A percentile compares a stretch with the other conserved stretches of the same genome.
phyloP scores from a whole-genome alignment of 345 rosid genomes.

The Eucalyptus sp. region DNA sequence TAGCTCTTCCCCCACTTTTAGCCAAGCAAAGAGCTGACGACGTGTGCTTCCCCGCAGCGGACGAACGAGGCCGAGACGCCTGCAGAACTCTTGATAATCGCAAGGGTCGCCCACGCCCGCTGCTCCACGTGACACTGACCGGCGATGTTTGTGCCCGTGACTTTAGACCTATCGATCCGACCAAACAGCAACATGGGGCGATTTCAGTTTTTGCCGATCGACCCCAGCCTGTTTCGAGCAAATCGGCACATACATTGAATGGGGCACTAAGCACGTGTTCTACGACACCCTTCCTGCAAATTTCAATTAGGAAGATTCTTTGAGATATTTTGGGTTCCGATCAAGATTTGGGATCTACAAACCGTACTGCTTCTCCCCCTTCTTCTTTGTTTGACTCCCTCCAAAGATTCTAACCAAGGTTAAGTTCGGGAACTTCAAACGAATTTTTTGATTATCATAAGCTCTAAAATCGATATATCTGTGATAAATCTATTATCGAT shows the following conservation, averaged over 20 bases:
- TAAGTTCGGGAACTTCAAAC: fast-evolving
- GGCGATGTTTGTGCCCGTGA: background rate
- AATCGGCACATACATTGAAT: background rate
- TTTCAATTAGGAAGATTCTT: background rate
- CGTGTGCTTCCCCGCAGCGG: background rate
- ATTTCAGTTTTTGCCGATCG: background rate
- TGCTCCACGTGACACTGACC: background rate
- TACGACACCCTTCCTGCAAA: background rate
- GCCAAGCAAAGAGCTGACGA: background rate
- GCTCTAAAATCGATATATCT: fast-evolving
- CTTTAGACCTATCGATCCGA: background rate
- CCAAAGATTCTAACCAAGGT: background rate
- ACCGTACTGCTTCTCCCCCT: background rate
- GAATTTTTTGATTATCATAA: too few species aligned
- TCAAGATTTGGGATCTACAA: background rate
- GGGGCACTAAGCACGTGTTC: background rate
- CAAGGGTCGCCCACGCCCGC: background rate
- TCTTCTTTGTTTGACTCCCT: background rate
- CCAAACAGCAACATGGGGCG: background rate
- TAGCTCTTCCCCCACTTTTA: background rate
- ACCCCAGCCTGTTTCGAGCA: background rate
- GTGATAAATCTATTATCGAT: fast-evolving
- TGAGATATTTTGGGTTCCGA: background rate
- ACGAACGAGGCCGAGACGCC: background rate
- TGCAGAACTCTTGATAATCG: background rate